These are phyloP conservation scores for Vicia sativa DNA, from an alignment of 306 rosid species.

Conservation along the genomic window DNA sequence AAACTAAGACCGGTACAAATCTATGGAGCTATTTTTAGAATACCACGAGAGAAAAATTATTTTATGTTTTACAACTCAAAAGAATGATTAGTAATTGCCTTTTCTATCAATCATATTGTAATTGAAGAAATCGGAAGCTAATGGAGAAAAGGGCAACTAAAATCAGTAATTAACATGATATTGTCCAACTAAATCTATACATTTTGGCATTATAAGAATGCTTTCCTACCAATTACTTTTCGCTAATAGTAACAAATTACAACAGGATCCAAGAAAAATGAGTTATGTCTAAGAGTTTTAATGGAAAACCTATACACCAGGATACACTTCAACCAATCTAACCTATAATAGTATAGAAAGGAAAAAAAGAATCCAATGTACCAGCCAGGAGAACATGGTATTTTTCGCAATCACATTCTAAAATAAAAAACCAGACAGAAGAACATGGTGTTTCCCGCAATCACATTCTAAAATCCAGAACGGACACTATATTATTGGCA, in stretches of 20 bases:
- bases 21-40: background rate
- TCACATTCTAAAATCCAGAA: conserved; percentile 58
- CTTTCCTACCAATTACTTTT: conserved; percentile 29
- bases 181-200: conserved; percentile 34
- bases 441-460: conserved; percentile 1
- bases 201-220: conserved; percentile 24
- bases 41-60: background rate
- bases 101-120: background rate
- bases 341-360: conserved; percentile 12
- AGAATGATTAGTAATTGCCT: background rate
- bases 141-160: conserved; percentile 10
- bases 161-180: background rate
- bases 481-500: conserved; percentile 72
- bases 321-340: conserved; percentile 42
- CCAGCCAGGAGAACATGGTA: too few species aligned
- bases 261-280: conserved; percentile 31
- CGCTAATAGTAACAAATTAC: conserved; percentile 29
- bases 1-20: background rate
- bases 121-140: background rate
- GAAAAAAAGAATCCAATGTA: conserved; percentile 41
- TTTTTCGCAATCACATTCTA: too few species aligned
- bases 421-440: conserved; percentile 3
- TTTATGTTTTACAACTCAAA: background rate
- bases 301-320: conserved; percentile 39
- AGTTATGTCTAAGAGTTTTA: conserved; percentile 40